phyloP scores from a whole-genome alignment of 164 flowering plant species.

The Warburgia ugandensis region DNA sequence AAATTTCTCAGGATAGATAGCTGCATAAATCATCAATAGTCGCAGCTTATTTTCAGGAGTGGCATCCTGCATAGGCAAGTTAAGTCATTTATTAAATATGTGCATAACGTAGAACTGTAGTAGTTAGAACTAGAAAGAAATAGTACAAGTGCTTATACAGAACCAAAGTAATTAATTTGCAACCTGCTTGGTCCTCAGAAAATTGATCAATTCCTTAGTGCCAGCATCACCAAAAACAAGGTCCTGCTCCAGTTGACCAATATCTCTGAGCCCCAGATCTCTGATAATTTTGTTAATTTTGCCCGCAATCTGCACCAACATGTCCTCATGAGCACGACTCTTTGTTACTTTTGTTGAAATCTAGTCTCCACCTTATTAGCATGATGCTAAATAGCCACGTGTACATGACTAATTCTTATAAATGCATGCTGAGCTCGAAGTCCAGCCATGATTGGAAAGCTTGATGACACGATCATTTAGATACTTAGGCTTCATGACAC shows the following conservation, averaged over 20 bases:
- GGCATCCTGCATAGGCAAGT: slow-evolving; percentile 50
- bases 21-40: slow-evolving; percentile 85
- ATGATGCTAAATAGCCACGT: too few relatives aligned
- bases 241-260: slow-evolving; percentile 94
- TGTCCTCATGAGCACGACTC: slow-evolving; percentile 9
- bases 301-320: slow-evolving; percentile 72
- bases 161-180: background rate
- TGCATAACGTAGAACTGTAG: too few relatives aligned
- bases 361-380: too few relatives aligned
- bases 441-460: too few relatives aligned
- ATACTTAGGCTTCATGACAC: too few relatives aligned
- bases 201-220: slow-evolving; percentile 80
- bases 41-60: slow-evolving; percentile 77
- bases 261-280: slow-evolving; percentile 68
- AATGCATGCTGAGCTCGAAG: too few relatives aligned
- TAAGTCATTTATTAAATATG: slow-evolving; percentile 7
- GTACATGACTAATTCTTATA: too few relatives aligned
- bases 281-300: slow-evolving; percentile 66
- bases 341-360: too few relatives aligned
- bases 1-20: slow-evolving; percentile 86
- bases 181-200: slow-evolving; percentile 68
- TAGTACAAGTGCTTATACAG: background rate
- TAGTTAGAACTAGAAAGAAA: too few relatives aligned
- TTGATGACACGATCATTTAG: too few relatives aligned
- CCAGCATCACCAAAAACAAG: slow-evolving; percentile 98